Percentiles rank a stretch among this genome's conserved stretches.
These are phyloP conservation scores for Colletotrichum eremochloae DNA, from an alignment of 2,329 filamentous ascomycete genomes.

Conservation along the genomic window DNA sequence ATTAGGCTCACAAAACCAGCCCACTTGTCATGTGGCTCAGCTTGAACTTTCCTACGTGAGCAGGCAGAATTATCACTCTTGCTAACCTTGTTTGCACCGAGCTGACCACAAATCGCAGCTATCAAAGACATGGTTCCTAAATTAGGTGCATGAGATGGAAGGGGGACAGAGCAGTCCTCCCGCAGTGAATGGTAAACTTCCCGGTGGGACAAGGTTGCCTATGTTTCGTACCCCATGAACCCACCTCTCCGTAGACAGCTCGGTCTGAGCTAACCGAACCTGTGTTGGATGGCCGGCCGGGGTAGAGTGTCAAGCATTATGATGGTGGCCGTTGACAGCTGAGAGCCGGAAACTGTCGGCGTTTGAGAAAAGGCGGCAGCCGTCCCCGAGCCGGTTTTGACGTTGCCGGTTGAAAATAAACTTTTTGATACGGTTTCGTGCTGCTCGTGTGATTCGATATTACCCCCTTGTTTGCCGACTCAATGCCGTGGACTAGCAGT, in stretches of 20 bases:
- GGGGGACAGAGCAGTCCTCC: not conserved
- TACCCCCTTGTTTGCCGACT: not conserved
- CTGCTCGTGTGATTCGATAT: not conserved
- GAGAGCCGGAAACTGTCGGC: conserved; percentile 17
- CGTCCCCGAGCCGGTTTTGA: not conserved
- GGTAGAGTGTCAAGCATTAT: not conserved
- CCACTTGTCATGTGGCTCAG: not conserved
- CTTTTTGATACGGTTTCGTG: conserved; percentile 5
- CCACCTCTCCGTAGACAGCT: not conserved
- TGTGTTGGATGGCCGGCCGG: not conserved
- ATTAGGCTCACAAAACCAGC: not conserved
- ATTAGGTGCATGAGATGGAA: not conserved
- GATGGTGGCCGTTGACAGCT: not conserved
- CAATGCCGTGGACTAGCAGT: not conserved
- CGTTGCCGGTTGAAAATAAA: not conserved
- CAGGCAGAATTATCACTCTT: not conserved
- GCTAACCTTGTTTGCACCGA: not conserved
- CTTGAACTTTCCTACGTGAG: not conserved
- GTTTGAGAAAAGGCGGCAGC: conserved; percentile 14
- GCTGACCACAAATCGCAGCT: not conserved
- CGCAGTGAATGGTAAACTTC: not conserved
- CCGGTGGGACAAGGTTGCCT: not conserved
- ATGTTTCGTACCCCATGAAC: not conserved
- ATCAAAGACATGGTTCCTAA: not conserved
- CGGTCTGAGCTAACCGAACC: not conserved